phyloP scores from a whole-genome alignment of 1,139 yeast species.

The Diutina sp. region DNA sequence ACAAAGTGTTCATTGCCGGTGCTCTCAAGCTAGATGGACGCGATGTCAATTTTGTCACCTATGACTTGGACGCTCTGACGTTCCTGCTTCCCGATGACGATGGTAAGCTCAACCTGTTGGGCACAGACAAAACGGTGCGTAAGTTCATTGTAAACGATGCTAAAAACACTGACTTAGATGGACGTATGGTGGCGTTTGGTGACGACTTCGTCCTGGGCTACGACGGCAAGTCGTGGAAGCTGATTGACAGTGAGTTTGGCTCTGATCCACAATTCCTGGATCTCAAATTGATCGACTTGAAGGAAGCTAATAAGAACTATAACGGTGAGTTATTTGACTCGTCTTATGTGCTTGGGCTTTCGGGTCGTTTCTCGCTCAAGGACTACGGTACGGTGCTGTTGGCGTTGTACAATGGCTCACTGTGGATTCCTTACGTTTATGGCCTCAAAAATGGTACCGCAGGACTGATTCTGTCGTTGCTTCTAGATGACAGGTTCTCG shows the following conservation, averaged over 20 bases:
- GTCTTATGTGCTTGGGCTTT: slow-evolving; percentile 38
- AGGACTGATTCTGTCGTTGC: slow-evolving; percentile 21
- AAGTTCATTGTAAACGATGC: slow-evolving; percentile 36
- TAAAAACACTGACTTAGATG: slow-evolving; percentile 24
- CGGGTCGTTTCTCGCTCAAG: slow-evolving; percentile 46
- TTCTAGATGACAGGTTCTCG: slow-evolving; percentile 21
- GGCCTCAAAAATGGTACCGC: slow-evolving; percentile 11
- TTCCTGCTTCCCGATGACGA: slow-evolving; percentile 10
- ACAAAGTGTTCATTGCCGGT: slow-evolving; percentile 52
- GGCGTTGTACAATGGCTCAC: slow-evolving; percentile 55
- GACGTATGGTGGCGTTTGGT: slow-evolving; percentile 47
- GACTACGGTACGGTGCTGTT: slow-evolving; percentile 50
- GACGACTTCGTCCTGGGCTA: slow-evolving; percentile 28
- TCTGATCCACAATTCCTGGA: not conserved
- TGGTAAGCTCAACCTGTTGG: slow-evolving; percentile 13
- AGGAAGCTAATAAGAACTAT: not conserved
- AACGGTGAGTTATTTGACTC: slow-evolving; percentile 16
- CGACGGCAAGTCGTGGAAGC: not conserved
- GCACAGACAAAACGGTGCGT: slow-evolving; percentile 21
- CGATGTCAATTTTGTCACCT: slow-evolving; percentile 31
- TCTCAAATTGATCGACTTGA: not conserved
- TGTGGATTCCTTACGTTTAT: slow-evolving; percentile 61
- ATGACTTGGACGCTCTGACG: slow-evolving; percentile 30
- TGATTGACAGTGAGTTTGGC: not conserved
- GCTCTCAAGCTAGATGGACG: slow-evolving; percentile 30